phyloP scores from a whole-genome alignment of 2,329 filamentous ascomycete genomes.

The Pestalotiopsis fici region DNA sequence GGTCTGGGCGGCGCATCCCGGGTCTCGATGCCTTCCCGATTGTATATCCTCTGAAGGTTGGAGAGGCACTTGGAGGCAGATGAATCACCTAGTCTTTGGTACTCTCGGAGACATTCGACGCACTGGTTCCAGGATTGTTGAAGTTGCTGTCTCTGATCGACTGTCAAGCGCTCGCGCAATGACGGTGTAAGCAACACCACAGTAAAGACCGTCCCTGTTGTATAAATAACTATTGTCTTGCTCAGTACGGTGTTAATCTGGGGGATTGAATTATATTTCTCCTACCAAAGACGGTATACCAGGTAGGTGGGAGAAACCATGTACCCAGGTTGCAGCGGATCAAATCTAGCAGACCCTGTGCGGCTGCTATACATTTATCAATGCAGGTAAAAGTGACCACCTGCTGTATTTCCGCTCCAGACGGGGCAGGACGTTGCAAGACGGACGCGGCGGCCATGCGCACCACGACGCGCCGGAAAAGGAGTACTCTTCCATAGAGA shows the following conservation, averaged over 20 bases:
- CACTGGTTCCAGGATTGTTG: neutral
- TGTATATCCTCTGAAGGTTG: neutral
- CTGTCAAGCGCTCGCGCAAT: neutral
- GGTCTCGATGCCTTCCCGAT: neutral
- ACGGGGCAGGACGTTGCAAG: neutral
- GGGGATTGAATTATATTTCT: neutral
- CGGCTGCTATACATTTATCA: neutral
- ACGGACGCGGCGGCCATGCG: neutral
- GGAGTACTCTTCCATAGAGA: neutral
- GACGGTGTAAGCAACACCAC: neutral
- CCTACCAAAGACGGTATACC: neutral
- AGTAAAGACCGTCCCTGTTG: neutral
- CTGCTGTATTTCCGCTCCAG: neutral
- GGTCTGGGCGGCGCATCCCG: neutral
- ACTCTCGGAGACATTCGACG: neutral
- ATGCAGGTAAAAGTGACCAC: neutral
- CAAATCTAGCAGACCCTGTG: neutral
- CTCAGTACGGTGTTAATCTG: neutral
- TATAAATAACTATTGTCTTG: neutral
- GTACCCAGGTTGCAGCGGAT: neutral
- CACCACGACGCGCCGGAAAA: neutral
- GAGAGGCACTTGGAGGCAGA: neutral
- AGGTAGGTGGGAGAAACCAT: neutral
- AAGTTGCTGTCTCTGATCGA: neutral
- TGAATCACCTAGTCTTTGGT: neutral